Evolutionary conservation across 768 basidiomycete species (phyloP).

Genomic region (Leccinum ochraceum): DNA sequence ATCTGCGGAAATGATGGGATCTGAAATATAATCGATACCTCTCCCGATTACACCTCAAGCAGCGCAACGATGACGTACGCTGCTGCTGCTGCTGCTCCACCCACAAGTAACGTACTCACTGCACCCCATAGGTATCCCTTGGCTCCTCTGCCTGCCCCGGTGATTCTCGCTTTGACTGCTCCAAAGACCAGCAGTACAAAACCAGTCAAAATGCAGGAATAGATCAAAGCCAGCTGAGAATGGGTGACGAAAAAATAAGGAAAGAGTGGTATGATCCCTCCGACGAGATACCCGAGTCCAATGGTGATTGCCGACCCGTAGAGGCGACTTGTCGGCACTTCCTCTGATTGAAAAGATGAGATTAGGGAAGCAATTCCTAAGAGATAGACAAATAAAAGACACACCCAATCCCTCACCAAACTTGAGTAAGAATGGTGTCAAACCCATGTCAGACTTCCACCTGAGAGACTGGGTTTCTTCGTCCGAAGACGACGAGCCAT

Average conservation of each 20-base stretch:
- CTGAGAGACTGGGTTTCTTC: constrained; percentile 58
- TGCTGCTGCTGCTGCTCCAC: constrained; percentile 84
- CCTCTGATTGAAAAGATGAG: constrained; percentile 53
- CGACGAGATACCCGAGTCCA: constrained; percentile 90
- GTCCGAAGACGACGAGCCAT: constrained; percentile 35
- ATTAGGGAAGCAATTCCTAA: not conserved
- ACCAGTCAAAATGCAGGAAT: constrained; percentile 80
- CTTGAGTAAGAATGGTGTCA: constrained; percentile 93
- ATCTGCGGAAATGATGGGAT: not conserved
- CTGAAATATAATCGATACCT: not conserved
- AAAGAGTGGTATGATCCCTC: constrained; percentile 89
- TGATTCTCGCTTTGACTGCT: constrained; percentile 84
- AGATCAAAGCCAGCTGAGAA: constrained; percentile 69
- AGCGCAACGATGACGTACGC: constrained; percentile 60
- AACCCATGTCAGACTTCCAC: constrained; percentile 78
- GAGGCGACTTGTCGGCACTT: constrained; percentile 79
- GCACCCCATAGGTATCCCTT: constrained; percentile 86
- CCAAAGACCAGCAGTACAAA: constrained; percentile 88
- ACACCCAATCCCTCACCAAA: constrained; percentile 91
- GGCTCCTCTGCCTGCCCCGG: constrained; percentile 68
- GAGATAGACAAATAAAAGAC: constrained; percentile 27
- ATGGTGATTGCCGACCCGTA: constrained; percentile 95
- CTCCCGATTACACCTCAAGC: constrained; percentile 37
- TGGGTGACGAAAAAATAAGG: constrained; percentile 87
- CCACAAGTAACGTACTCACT: constrained; percentile 82